phyloP scores from a whole-genome alignment of 306 rosid genomes.

The Cajanus cajan region DNA sequence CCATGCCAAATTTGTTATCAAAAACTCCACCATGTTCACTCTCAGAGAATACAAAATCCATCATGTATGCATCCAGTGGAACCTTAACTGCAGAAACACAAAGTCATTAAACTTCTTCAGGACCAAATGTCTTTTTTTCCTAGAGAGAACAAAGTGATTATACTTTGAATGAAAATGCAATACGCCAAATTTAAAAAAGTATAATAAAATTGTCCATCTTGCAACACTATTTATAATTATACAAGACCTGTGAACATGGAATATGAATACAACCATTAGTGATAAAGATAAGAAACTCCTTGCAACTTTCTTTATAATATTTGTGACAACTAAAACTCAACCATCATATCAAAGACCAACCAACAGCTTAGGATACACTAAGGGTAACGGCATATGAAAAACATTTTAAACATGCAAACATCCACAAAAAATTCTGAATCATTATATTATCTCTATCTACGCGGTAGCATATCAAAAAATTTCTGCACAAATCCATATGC shows the following conservation, averaged over 20 bases:
- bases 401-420: conserved; percentile 2
- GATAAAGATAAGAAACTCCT: neutral
- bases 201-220: neutral
- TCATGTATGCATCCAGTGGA: conserved; percentile 86
- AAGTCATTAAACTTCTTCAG: conserved; percentile 31
- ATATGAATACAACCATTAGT: conserved; percentile 1
- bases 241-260: conserved; percentile 10
- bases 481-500: neutral
- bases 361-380: neutral
- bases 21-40: conserved; percentile 77
- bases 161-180: conserved; percentile 16
- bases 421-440: neutral
- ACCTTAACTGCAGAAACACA: conserved; percentile 73
- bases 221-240: neutral
- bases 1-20: conserved; percentile 86
- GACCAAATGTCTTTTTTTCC: conserved; percentile 15
- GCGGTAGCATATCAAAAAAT: neutral
- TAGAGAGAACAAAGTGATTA: conserved; percentile 12
- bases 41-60: conserved; percentile 98
- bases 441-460: conserved; percentile 13
- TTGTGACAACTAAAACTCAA: neutral
- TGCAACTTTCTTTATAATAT: conserved; percentile 6
- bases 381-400: neutral
- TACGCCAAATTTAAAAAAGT: neutral
- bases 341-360: conserved; percentile 9